Evolutionary conservation across 176 grass and related monocot species (phyloP), one percentile per base, ranked within the genome.

Genomic region (Aegilops speltoides): DNA sequence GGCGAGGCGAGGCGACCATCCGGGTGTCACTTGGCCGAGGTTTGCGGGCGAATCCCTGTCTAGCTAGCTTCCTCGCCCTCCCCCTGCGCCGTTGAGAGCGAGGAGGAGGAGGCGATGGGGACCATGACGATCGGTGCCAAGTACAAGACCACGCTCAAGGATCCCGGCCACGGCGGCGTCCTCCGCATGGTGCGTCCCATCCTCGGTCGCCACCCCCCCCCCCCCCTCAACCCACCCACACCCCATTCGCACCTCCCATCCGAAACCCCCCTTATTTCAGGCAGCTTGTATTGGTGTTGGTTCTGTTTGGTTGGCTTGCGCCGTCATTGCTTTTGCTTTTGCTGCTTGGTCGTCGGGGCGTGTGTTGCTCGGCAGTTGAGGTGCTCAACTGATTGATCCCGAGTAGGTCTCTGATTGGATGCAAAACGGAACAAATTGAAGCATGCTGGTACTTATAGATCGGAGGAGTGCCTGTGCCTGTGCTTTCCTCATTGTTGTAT

Each of bases 131-230:
- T 85, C 68, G 91, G 59, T 2, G 91, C 91, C 14, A 96, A 93
- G 93, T 98, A 96, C 79, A 98, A 98, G 82, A 96, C 92, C 64
- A 92, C 93, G 40, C 76, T 91, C 68, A 92, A 85, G 80, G 96
- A 98, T 19, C 88, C 93, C n/a, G 93, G 96, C 54, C 89, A 89
- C 75, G 85, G 85, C 1, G 96, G 96, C 22, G 80, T 98, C 64
- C 93, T 96, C 22, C 95, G 89, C 81, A 98, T 98, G 96, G 93
- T 98, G 57, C 75, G 89, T 28, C 7, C 16, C 43, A 25, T 84
- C 17, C 61, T 43, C 31, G 8, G 10, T 61, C 23, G 15, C 9
- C 24, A 4, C 12, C 33, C 22, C 6, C 19, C 10, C 52, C 29
- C 4, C 15, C 15, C 15, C 14, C 12, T 1, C 12, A 14, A 4